phyloP scores from a whole-genome alignment of 106 monocot species.

The Dactylorhiza incarnata region DNA sequence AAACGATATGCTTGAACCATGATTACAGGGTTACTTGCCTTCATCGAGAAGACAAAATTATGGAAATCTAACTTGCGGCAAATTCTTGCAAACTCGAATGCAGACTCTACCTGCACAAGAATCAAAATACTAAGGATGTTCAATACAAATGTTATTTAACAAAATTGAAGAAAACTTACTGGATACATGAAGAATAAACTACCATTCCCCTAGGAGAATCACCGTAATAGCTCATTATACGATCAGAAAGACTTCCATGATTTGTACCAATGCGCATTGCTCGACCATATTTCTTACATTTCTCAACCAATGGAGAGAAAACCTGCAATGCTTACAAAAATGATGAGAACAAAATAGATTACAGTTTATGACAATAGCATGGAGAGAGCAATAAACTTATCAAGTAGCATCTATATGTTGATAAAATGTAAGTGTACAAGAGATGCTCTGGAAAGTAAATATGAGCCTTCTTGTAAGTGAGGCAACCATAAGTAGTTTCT shows the following conservation, averaged over 20 bases:
- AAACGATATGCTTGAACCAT: constrained; percentile 98
- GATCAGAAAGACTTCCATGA: constrained; percentile 99
- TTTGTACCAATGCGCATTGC: constrained; percentile 99
- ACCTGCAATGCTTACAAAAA: constrained; percentile 38
- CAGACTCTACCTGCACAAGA: constrained; percentile 87
- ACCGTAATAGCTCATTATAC: constrained; percentile 99
- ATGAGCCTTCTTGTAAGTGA: background rate
- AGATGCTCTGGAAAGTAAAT: no score
- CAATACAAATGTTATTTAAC: background rate
- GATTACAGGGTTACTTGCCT: constrained; percentile 96
- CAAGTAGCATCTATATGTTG: no score
- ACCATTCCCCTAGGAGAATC: constrained; percentile 99
- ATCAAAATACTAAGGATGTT: constrained; percentile 1
- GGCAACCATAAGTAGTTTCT: background rate
- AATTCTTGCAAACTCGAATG: constrained; percentile 98
- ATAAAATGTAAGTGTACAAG: no score
- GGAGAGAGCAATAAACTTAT: background rate
- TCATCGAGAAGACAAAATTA: constrained; percentile 99
- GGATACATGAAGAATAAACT: background rate
- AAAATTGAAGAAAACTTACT: background rate
- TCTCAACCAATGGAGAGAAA: constrained; percentile 94
- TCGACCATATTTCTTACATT: constrained; percentile 97
- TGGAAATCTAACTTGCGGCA: constrained; percentile 92
- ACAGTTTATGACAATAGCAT: constrained; percentile 1
- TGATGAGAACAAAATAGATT: background rate